Base-by-base conservation (phyloP, 1,284 basidiomycete genomes). In the Phaffia rhodozyma region DNA sequence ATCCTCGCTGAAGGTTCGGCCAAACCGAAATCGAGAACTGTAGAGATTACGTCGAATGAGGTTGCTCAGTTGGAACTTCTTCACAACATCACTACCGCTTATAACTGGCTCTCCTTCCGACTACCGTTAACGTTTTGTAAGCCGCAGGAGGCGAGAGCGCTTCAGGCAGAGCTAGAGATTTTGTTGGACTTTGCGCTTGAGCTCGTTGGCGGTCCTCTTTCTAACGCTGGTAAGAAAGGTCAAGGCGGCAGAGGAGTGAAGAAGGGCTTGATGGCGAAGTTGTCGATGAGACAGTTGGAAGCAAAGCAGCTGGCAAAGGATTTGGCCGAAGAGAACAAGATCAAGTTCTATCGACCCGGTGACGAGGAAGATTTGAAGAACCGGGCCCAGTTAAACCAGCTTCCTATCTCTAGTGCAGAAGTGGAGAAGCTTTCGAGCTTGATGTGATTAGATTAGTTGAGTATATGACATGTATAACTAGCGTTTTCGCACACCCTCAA, bases 31-130 rank as follows among this genome's bases (percentile, higher is more conserved):
- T 25, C 54, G 55, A 30, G 21, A 48, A 48, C 49, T 47, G 53
- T 52, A 6, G 32, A 27, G 29, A 51, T 32, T 49, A 50, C 13
- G 34, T 32, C n/a, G 62, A 61, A 55, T 16, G 67, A 59, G 9
- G 72, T 85, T 58, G 68, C 70, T 58, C 70, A 74, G n/a, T 78
- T 97, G 48, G 94, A 97, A 75, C 80, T 81, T 2, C 75, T 92
- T 62, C 93, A 97, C 75, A 86, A 87, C 69, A 77, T 83, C n/a
- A 73, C 93, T 30, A 84, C 87, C 21, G 70, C 88, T 23, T 97
- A 97, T 74, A 78, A 91, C 61, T 98, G 94, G 94, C 80, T 96
- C 65, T 80, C 81, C 27, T 86, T 84, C 75, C 84, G 93, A n/a
- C 81, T 85, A 58, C 81, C 84, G 0, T 78, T 91, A 55, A 80